A percentile compares a stretch with the other conserved stretches of the same genome.
These are phyloP conservation scores for Pseudopyricularia cyperi DNA, from an alignment of 2,329 filamentous ascomycete genomes.

Conservation along the genomic window DNA sequence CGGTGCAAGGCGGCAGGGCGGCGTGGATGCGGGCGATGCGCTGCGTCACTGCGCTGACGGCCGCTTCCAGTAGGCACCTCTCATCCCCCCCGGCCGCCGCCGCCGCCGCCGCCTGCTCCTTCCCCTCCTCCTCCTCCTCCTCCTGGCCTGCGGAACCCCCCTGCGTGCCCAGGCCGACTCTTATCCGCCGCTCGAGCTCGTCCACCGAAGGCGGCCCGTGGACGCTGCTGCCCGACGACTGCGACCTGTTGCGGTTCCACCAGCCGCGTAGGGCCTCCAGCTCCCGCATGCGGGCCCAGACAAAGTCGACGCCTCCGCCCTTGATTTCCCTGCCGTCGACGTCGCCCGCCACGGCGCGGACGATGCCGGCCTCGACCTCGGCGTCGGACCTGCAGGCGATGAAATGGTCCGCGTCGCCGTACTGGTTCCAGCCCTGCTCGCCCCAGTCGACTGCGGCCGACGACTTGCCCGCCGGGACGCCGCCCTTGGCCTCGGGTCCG, in stretches of 20 bases:
- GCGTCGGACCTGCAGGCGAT: constrained; percentile 45
- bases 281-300: constrained; percentile 53
- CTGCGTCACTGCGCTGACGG: constrained; percentile 27
- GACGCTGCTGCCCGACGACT: constrained; percentile 17
- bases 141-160: background rate
- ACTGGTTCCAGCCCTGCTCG: constrained; percentile 50
- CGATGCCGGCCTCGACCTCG: constrained; percentile 39
- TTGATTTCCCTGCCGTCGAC: constrained; percentile 41
- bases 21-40: constrained; percentile 43
- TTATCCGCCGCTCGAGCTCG: constrained; percentile 3
- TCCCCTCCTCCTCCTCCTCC: no score
- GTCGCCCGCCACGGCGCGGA: constrained; percentile 48
- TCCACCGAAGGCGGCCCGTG: constrained; percentile 19
- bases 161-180: background rate
- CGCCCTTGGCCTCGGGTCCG: constrained; percentile 41
- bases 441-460: constrained; percentile 85
- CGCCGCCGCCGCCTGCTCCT: background rate
- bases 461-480: constrained; percentile 42
- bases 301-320: constrained; percentile 50
- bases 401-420: constrained; percentile 40
- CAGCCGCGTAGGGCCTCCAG: constrained; percentile 53
- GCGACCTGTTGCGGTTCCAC: constrained; percentile 46
- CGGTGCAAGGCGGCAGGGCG: constrained; percentile 50
- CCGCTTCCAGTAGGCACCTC: constrained; percentile 25
- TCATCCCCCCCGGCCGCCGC: background rate